Evolutionary conservation across 2,329 filamentous ascomycete species (phyloP).

Genomic region (Paraconiothyrium sp.): DNA sequence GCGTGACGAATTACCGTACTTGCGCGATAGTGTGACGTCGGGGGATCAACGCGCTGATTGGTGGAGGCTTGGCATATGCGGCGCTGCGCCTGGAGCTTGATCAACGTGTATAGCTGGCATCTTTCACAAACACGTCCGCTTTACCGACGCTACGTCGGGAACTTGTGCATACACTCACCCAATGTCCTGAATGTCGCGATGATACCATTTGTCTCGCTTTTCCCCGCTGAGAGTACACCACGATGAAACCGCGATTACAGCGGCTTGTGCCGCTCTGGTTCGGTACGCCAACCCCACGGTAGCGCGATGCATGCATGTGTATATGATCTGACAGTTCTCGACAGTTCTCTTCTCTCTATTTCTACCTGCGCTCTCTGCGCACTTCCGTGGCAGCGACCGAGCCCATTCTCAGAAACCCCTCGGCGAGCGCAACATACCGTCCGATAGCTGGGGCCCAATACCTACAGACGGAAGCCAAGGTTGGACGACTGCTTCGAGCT

Average conservation of each 20-base stretch:
- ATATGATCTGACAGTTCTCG: slow-evolving; percentile 28
- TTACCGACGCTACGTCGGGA: slow-evolving; percentile 21
- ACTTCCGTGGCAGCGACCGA: slow-evolving; percentile 33
- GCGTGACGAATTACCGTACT: neutral
- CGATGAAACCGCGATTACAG: slow-evolving; percentile 48
- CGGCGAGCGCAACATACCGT: slow-evolving; percentile 23
- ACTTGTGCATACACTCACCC: slow-evolving; percentile 26
- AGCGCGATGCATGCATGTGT: slow-evolving; percentile 1
- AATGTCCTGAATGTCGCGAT: slow-evolving; percentile 42
- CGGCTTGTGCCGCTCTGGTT: slow-evolving; percentile 50
- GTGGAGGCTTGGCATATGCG: slow-evolving; percentile 30
- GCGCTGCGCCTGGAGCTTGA: slow-evolving; percentile 26
- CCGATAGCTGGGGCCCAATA: slow-evolving; percentile 27
- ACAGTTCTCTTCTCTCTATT: slow-evolving; percentile 46
- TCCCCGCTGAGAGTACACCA: slow-evolving; percentile 24
- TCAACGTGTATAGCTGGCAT: slow-evolving; percentile 47
- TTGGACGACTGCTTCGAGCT: slow-evolving; percentile 19
- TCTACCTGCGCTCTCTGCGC: slow-evolving; percentile 36
- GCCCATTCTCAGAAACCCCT: slow-evolving; percentile 37
- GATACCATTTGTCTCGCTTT: slow-evolving; percentile 31
- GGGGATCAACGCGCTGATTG: slow-evolving; percentile 36
- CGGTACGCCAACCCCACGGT: slow-evolving; percentile 31
- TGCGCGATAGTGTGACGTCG: slow-evolving; percentile 11
- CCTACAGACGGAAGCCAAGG: slow-evolving; percentile 26
- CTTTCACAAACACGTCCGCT: slow-evolving; percentile 36